phyloP scores from a whole-genome alignment of 495 filamentous ascomycete genomes.

The Sordaria brevicollis region DNA sequence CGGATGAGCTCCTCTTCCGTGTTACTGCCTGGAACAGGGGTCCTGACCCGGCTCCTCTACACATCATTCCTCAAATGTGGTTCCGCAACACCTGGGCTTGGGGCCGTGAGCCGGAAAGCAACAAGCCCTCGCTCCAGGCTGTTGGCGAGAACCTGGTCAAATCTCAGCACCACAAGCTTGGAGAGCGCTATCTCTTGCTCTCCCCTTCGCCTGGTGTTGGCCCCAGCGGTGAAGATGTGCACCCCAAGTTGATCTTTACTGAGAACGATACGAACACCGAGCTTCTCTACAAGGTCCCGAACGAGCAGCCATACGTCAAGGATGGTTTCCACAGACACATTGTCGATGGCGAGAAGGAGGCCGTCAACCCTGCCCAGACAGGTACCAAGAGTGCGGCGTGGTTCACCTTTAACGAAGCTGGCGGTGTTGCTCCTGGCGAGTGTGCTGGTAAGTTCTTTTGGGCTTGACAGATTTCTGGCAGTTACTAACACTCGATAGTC shows the following conservation, averaged over 20 bases:
- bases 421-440: conserved; percentile 77
- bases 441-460: conserved; percentile 49
- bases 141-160: conserved; percentile 54
- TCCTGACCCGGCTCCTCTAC: conserved; percentile 77
- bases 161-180: conserved; percentile 65
- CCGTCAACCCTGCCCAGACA: conserved; percentile 66
- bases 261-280: conserved; percentile 91
- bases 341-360: conserved; percentile 66
- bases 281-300: conserved; percentile 63
- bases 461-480: not conserved
- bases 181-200: conserved; percentile 72
- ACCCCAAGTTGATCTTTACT: conserved; percentile 78
- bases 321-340: conserved; percentile 90
- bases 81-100: conserved; percentile 96
- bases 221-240: conserved; percentile 65
- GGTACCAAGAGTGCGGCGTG: conserved; percentile 88
- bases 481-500: conserved; percentile 33
- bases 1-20: conserved; percentile 86
- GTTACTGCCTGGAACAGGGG: conserved; percentile 95
- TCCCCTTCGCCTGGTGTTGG: conserved; percentile 84
- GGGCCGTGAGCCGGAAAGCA: conserved; percentile 60
- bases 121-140: conserved; percentile 65
- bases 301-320: conserved; percentile 77
- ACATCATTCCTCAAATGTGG: conserved; percentile 93
- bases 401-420: conserved; percentile 83